Conservation (phyloP, 352 stramenopile species). For the Phytophthora uliginosa region DNA sequence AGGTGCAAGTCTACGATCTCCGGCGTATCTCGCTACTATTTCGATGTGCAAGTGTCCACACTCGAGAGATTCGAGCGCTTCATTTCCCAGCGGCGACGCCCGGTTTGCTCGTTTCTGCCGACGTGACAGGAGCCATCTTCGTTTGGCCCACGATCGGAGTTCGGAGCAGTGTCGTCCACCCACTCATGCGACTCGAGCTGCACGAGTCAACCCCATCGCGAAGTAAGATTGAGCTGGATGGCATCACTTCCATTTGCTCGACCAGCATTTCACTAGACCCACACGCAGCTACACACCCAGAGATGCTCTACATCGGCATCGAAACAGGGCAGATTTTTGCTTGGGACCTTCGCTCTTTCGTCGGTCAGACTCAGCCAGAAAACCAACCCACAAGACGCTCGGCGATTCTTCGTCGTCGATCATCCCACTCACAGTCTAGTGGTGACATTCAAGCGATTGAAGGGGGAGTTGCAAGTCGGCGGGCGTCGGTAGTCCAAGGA, state of each 20-base stretch:
- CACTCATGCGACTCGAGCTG: conserved; percentile 30
- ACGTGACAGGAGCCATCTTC: conserved; percentile 49
- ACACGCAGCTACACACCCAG: not conserved
- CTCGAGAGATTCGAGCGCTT: conserved; percentile 58
- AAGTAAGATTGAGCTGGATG: conserved; percentile 27
- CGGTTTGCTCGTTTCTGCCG: conserved; percentile 55
- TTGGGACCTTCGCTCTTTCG: conserved; percentile 30
- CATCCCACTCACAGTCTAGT: conserved; percentile 8
- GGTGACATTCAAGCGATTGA: conserved; percentile 8
- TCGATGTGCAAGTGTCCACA: conserved; percentile 54
- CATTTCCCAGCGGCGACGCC: conserved; percentile 54
- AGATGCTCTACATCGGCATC: conserved; percentile 34
- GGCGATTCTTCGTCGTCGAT: conserved; percentile 24
- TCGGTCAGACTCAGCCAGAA: conserved; percentile 10
- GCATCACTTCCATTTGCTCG: conserved; percentile 37
- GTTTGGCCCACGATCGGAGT: conserved; percentile 56
- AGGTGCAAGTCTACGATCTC: conserved; percentile 76
- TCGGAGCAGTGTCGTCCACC: conserved; percentile 18
- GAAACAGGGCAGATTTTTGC: conserved; percentile 36
- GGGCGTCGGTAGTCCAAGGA: not conserved
- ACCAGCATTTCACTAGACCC: conserved; percentile 11
- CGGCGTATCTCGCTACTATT: conserved; percentile 66
- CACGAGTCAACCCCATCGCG: conserved; percentile 13
- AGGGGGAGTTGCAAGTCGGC: conserved; percentile 1
- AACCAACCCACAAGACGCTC: conserved; percentile 17